Evolutionary conservation across 2,329 filamentous ascomycete species (phyloP).

Genomic region (Botryotinia globosa): DNA sequence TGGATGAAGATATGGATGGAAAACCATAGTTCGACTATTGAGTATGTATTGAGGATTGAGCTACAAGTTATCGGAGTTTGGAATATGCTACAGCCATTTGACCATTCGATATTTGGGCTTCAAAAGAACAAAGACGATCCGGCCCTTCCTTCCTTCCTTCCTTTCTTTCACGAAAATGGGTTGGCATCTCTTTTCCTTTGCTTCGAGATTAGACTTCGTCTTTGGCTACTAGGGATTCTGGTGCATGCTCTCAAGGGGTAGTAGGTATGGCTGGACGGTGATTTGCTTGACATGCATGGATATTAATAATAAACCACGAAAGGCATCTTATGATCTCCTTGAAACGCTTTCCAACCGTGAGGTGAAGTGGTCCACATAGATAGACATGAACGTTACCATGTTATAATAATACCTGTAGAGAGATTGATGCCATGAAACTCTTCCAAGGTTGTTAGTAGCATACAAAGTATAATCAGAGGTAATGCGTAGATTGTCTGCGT

Average conservation of each 20-base stretch:
- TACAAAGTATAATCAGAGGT: background rate
- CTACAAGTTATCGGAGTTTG: background rate
- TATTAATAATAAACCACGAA: too few species aligned
- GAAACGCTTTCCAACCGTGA: too few species aligned
- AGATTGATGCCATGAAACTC: background rate
- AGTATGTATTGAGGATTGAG: background rate
- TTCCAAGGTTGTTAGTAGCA: background rate
- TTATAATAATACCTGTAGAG: background rate
- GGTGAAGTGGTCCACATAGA: too few species aligned
- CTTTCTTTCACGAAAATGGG: background rate
- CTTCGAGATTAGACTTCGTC: conserved; percentile 4
- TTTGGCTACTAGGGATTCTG: background rate
- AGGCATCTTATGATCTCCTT: too few species aligned
- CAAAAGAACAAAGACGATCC: conserved; percentile 5
- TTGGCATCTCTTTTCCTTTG: background rate
- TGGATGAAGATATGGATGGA: background rate
- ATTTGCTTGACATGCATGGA: background rate
- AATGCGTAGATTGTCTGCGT: background rate
- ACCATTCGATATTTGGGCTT: background rate
- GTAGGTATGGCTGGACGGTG: background rate
- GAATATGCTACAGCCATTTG: background rate
- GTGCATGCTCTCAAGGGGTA: background rate
- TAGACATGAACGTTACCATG: too few species aligned
- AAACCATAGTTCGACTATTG: background rate
- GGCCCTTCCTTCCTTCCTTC: background rate